Percentiles rank a stretch among this genome's conserved stretches.
These are phyloP conservation scores for Fusarium euwallaceae DNA, from an alignment of 2,329 filamentous ascomycete species.

Conservation along the genomic window DNA sequence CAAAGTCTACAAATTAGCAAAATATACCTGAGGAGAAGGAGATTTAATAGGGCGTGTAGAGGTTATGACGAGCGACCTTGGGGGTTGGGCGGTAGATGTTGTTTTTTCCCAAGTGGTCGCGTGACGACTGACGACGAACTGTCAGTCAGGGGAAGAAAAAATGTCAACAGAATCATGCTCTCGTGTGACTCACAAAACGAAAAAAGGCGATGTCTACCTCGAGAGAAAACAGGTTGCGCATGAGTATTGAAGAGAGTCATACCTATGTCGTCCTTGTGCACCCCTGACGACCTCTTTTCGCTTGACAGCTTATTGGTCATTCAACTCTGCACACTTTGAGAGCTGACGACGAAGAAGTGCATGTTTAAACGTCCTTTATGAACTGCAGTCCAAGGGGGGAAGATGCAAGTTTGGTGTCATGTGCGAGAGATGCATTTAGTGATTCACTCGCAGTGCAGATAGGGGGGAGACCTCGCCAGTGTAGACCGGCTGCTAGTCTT, in stretches of 20 bases:
- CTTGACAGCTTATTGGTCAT: conserved; percentile 4
- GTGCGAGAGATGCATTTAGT: neutral
- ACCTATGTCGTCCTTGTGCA: neutral
- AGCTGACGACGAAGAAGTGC: neutral
- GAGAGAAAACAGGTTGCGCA: neutral
- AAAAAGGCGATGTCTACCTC: neutral
- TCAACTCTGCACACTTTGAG: neutral
- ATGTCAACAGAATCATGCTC: neutral
- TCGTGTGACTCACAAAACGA: neutral
- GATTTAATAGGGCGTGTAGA: neutral
- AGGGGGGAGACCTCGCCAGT: neutral
- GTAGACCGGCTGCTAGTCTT: neutral
- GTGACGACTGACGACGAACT: neutral
- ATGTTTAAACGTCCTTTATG: neutral
- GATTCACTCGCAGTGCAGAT: neutral
- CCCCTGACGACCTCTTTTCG: neutral
- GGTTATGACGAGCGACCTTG: neutral
- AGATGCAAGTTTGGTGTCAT: neutral
- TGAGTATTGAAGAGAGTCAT: neutral
- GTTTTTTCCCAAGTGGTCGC: neutral
- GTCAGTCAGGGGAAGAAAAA: neutral
- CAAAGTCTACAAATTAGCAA: neutral
- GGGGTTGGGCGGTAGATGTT: neutral
- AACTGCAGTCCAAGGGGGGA: neutral
- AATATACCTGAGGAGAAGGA: neutral